Evolutionary conservation across 768 basidiomycete genomes (phyloP), one percentile per base, ranked within the genome.

Genomic region (Lactifluus echinatus): DNA sequence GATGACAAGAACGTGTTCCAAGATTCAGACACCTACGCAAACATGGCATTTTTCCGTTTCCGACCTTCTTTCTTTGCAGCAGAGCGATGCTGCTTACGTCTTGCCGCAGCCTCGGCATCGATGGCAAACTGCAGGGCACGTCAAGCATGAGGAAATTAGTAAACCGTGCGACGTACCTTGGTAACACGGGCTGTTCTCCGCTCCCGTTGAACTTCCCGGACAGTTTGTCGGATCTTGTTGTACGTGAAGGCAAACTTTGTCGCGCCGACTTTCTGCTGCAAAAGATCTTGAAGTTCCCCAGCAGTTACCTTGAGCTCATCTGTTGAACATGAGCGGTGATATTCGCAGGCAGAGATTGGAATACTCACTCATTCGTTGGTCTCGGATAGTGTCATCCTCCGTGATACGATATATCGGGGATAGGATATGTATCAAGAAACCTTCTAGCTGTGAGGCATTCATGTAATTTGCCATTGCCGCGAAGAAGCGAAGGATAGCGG

Each of bases 191-290:
- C 79, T 0, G 80, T 78, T 66, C 84, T 86, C 29, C 95, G 76
- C 45, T 87, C 89, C 53, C 85, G 78, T 54, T 85, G 79, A 14
- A 89, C 77, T 24, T 75, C 78, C 23, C 85, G 70, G 1, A 81
- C 80, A 29, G 79, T 75, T 66, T 92, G 86, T 37, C 93, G 78
- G 53, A 97, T 86, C 57, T 79, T 79, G 63, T 84, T 92, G 74
- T 96, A 96, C 0, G 79, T 78, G 11, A 70, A 69, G 1, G 93
- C 81, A 70, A 96, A 98, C 63, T 79, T 82, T 8, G 87, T 87
- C n/a, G 83, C 81, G 33, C 94, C 93, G 43, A 97, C 85, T 77
- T 91, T 92, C 45, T 72, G 69, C 68, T 93, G 94, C 3, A 99
- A 72, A 6, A 97, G 79, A 55, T 93, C 92, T 60, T 90, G 87